Evolutionary conservation across 2,329 filamentous ascomycete species (phyloP), one percentile per base, ranked within the genome.

Genomic region (Talaromyces piceae): DNA sequence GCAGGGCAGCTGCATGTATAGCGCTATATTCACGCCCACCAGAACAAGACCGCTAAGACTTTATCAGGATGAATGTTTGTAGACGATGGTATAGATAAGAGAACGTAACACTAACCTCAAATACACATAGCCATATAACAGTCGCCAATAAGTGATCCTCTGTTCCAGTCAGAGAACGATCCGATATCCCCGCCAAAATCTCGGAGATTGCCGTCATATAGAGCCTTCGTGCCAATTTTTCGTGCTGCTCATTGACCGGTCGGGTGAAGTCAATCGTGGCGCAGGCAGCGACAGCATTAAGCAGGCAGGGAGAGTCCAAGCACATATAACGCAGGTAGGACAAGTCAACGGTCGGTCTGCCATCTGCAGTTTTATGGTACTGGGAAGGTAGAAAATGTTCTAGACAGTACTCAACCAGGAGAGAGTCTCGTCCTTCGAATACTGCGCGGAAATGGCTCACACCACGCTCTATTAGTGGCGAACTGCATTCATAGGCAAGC

Each of bases 251-350:
- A 18, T 28, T 13, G 23, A 47, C 22, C 11, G 8, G 20, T 25
- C 16, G 23, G 4, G 20, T n/a, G 18, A 43, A 12, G 13, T 43
- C 39, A 3, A 43, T 43, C 13, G 47, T 43, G 12, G 50, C 50
- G 9, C 50, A 52, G 13, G 50, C 50, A 11, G 50, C 47, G 18
- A 52, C 50, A 3, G 50, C 50, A 31, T 52, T 52, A 5, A 52
- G 39, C 18, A 52, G 46, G 22, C 43, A 41, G 8, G 20, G 27
- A 3, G 50, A 52, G 23, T 52, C 50, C 39, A 52, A 30, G 41
- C 50, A 52, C 45, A 52, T 28, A 31, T 52, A 52, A 12, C 45
- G 41, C 23, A 52, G n/a, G 31, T 52, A 52, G 11, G 50, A 52
- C 4, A 52, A 39, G 7, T 52, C 50, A 12, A 48, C 33, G 8